Conservation (phyloP, 345 rosid genomes). For the Dovyalis caffra region DNA sequence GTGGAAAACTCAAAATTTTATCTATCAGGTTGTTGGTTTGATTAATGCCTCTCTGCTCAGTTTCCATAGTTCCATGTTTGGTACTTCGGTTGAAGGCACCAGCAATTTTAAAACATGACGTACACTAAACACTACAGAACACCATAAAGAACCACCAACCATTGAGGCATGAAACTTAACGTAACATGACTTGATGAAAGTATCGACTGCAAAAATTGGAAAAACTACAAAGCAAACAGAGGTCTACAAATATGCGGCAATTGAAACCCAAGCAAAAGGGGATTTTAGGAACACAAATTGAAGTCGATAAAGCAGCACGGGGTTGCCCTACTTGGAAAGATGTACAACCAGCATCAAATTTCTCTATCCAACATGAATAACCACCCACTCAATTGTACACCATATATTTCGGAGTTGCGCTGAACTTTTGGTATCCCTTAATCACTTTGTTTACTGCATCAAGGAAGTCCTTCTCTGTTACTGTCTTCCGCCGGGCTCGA, state of each 20-base stretch:
- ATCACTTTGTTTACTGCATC: conserved; percentile 90
- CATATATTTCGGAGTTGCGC: conserved; percentile 88
- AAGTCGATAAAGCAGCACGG: background rate
- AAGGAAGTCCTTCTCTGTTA: conserved; percentile 84
- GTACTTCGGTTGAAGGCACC: no score
- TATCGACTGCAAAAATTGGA: no score
- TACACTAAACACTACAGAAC: no score
- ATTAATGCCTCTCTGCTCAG: no score
- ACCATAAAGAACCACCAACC: no score
- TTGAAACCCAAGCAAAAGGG: background rate
- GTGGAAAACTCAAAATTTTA: no score
- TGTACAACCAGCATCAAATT: background rate
- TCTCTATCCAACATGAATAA: background rate
- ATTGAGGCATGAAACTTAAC: no score
- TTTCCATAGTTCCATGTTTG: no score
- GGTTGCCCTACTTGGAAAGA: background rate
- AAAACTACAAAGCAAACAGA: background rate
- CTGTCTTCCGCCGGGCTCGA: conserved; percentile 80
- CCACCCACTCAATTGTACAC: conserved; percentile 52
- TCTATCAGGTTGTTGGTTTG: no score
- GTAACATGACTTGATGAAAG: no score
- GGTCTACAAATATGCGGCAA: background rate
- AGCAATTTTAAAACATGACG: no score
- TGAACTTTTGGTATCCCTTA: conserved; percentile 86
- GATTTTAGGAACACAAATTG: no score